phyloP scores from a whole-genome alignment of 2,329 filamentous ascomycete species.

The Metarhizium rileyi region DNA sequence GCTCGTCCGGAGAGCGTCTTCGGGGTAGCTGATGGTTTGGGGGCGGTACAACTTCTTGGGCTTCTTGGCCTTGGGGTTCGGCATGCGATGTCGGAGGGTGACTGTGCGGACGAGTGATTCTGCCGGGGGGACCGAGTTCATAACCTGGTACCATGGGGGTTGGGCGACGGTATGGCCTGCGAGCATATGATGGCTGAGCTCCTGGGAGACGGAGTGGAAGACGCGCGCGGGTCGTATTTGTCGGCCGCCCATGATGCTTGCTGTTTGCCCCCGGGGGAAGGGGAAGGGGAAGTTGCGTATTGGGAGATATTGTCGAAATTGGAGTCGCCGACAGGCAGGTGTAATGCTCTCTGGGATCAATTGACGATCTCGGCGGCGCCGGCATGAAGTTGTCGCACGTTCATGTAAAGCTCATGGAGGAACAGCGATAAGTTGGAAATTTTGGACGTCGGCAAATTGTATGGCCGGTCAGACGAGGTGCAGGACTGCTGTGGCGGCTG shows the following conservation, averaged over 20 bases:
- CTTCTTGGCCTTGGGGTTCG: slow-evolving; percentile 35
- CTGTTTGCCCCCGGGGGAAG: neutral
- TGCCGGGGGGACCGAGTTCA: slow-evolving; percentile 45
- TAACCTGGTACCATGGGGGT: slow-evolving; percentile 40
- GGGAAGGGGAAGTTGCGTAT: neutral
- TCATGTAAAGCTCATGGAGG: neutral
- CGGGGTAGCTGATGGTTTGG: slow-evolving; percentile 65
- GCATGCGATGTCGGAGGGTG: slow-evolving; percentile 34
- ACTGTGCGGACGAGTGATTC: slow-evolving; percentile 47
- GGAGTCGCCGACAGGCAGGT: neutral
- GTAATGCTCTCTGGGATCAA: neutral
- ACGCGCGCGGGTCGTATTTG: slow-evolving; percentile 38
- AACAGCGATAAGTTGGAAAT: slow-evolving; percentile 6
- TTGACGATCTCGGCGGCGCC: slow-evolving; percentile 1
- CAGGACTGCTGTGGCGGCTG: neutral
- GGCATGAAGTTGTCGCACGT: slow-evolving; percentile 2
- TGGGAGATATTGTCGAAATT: neutral
- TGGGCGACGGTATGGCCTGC: slow-evolving; percentile 21
- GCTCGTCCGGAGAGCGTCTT: slow-evolving; percentile 68
- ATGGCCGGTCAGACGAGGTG: slow-evolving; percentile 7
- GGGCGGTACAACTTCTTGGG: slow-evolving; percentile 74
- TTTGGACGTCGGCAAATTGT: slow-evolving; percentile 15
- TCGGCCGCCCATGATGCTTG: slow-evolving; percentile 30
- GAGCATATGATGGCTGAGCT: slow-evolving; percentile 33
- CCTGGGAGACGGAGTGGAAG: slow-evolving; percentile 33